These are phyloP conservation scores for Liquidambar formosana DNA, from an alignment of 164 flowering plant genomes.

Conservation along the genomic window DNA sequence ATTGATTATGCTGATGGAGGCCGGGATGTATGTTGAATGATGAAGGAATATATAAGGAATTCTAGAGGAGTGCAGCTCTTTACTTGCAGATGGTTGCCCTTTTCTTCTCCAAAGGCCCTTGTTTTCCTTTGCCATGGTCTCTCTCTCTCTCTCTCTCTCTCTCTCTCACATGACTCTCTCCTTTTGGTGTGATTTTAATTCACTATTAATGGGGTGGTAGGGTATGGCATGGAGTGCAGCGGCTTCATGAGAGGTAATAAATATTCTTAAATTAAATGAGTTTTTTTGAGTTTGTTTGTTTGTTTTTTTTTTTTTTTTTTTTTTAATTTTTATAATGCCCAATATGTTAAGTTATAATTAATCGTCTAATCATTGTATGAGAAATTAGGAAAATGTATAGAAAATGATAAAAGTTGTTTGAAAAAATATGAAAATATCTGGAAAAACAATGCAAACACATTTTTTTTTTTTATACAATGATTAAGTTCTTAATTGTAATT, in stretches of 20 bases:
- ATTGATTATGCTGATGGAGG: neutral
- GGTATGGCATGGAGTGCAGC: slow-evolving; percentile 99
- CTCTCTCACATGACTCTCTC: too few relatives aligned
- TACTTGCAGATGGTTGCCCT: slow-evolving; percentile 92
- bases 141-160: slow-evolving; percentile 17
- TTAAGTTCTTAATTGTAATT: too few relatives aligned
- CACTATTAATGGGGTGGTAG: slow-evolving; percentile 51
- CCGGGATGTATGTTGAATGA: neutral
- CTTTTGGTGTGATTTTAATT: slow-evolving; percentile 6
- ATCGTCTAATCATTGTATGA: too few relatives aligned
- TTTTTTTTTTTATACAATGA: too few relatives aligned
- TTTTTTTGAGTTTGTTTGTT: too few relatives aligned
- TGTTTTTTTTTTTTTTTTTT: too few relatives aligned
- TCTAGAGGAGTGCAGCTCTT: slow-evolving; percentile 85
- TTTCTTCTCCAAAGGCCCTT: slow-evolving; percentile 76
- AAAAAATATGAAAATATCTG: too few relatives aligned
- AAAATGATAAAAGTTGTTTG: too few relatives aligned
- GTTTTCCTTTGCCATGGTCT: slow-evolving; percentile 93
- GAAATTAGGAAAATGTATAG: too few relatives aligned
- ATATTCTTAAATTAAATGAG: slow-evolving; percentile 10
- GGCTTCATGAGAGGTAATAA: slow-evolving; percentile 84
- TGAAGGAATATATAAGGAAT: slow-evolving; percentile 69
- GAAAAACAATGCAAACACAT: too few relatives aligned
- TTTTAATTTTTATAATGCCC: neutral
- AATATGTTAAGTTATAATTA: too few relatives aligned